Percentiles rank a stretch among this genome's conserved stretches.
These are phyloP conservation scores for Maudiozyma saulgeensis DNA, from an alignment of 805 yeast genomes.

Conservation along the genomic window DNA sequence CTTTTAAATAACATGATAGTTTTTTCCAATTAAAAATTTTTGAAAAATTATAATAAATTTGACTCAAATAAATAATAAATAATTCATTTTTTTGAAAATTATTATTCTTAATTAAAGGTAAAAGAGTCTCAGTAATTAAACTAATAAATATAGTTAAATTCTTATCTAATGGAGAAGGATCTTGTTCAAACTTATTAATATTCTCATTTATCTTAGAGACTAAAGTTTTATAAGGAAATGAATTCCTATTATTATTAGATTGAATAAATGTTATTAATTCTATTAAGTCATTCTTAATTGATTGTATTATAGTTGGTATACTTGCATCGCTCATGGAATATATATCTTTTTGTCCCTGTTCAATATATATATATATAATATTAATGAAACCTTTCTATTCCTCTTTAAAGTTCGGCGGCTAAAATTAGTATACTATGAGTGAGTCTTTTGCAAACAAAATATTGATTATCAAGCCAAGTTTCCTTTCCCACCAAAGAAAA, in stretches of 20 bases:
- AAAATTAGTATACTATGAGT: no score
- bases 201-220: constrained; percentile 2
- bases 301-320: not conserved
- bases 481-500: no score
- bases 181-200: constrained; percentile 21
- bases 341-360: not conserved
- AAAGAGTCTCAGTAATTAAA: not conserved
- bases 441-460: no score
- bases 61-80: not conserved
- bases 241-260: no score
- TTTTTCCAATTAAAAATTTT: constrained; percentile 61
- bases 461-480: no score
- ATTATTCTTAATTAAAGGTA: not conserved
- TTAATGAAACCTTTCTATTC: no score
- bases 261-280: not conserved
- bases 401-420: no score
- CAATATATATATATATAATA: no score
- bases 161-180: constrained; percentile 13
- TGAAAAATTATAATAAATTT: constrained; percentile 46
- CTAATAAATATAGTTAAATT: constrained; percentile 5
- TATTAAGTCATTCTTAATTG: not conserved
- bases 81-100: not conserved
- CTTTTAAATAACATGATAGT: constrained; percentile 48
- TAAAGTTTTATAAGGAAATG: not conserved
- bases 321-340: not conserved